Base-by-base conservation (phyloP, 163 green algal species). In the Prototheca cutis region DNA sequence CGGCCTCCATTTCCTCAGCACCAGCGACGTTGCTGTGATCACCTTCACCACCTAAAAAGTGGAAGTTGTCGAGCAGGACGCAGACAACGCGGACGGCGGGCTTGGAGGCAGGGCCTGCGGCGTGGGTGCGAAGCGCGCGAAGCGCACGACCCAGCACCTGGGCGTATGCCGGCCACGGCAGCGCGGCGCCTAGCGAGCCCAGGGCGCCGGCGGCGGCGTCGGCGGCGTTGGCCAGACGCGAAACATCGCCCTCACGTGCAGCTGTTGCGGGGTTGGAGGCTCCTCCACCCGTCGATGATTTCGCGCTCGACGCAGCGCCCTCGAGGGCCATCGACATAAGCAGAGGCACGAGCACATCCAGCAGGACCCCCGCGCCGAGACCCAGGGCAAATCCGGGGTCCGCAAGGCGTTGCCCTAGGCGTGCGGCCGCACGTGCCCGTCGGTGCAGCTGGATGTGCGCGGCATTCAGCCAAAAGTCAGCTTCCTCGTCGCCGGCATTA, bases 381-480 rank as follows among this genome's bases (percentile, higher is more conserved):
- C 70, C 48, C 18, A 32, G 39, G 1, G 30, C 6, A 6, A 29
- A 32, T 4, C 4, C 23, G 7, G 32, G 10, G 3, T 30, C 27
- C 15, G 53, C 25, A 17, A 75, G 48, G 52, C 63, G 34, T n/a
- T 47, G 30, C 10, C 49, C 59, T 6, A 73, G 40, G 4, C 64
- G 55, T 0, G 40, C 18, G n/a, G 73, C 48, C 2, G 64, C 70
- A 34, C 69, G 48, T 23, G 74, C 68, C 32, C 82, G 79, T 31
- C 87, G 74, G 66, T 95, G 84, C 48, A 87, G 66, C 85, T 95
- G 89, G 59, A 97, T 73, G 66, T 97, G 90, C 13, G 75, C 81
- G 17, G 90, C 74, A 59, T 97, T 97, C 42, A 84, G 56, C 62
- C 94, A 87, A 48, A 95, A 94, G 62, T 95, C 88, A 2, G 67